Evolutionary conservation across 2,329 filamentous ascomycete species (phyloP).

Genomic region (Chrysosporium queenslandicum): DNA sequence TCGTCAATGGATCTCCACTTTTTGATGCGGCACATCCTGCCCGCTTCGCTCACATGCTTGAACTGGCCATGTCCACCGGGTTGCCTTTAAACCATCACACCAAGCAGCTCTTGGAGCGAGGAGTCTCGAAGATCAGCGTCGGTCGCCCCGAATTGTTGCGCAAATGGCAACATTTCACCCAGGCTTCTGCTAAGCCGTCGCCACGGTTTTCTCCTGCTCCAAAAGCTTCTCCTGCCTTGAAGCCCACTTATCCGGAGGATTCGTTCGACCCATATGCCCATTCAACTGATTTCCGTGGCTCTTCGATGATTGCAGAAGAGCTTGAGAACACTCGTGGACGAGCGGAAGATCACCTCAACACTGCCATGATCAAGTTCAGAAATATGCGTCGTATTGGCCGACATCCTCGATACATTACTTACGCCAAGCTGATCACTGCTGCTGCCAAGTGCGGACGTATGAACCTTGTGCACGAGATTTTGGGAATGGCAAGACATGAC

Average conservation of each 20-base stretch:
- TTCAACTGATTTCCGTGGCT: conserved; percentile 87
- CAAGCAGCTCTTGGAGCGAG: conserved; percentile 48
- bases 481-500: conserved; percentile 80
- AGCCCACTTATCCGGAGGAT: conserved; percentile 60
- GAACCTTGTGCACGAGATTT: conserved; percentile 72
- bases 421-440: conserved; percentile 86
- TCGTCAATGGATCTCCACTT: conserved; percentile 32
- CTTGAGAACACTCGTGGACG: conserved; percentile 71
- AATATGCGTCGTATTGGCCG: conserved; percentile 88
- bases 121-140: conserved; percentile 44
- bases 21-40: conserved; percentile 49
- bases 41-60: conserved; percentile 53
- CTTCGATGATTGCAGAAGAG: conserved; percentile 78
- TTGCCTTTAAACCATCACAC: conserved; percentile 48
- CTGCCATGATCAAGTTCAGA: conserved; percentile 72
- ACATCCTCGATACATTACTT: conserved; percentile 91
- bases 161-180: conserved; percentile 50
- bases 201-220: conserved; percentile 34
- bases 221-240: conserved; percentile 43
- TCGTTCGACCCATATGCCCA: conserved; percentile 83
- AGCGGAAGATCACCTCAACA: conserved; percentile 62
- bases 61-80: conserved; percentile 45
- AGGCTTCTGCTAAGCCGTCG: conserved; percentile 21
- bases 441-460: conserved; percentile 77
- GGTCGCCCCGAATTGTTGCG: conserved; percentile 39